A percentile compares a stretch with the other conserved stretches of the same genome.
Evolutionary conservation across 495 filamentous ascomycete genomes (phyloP).

Genomic region (Xylaria telfairii): DNA sequence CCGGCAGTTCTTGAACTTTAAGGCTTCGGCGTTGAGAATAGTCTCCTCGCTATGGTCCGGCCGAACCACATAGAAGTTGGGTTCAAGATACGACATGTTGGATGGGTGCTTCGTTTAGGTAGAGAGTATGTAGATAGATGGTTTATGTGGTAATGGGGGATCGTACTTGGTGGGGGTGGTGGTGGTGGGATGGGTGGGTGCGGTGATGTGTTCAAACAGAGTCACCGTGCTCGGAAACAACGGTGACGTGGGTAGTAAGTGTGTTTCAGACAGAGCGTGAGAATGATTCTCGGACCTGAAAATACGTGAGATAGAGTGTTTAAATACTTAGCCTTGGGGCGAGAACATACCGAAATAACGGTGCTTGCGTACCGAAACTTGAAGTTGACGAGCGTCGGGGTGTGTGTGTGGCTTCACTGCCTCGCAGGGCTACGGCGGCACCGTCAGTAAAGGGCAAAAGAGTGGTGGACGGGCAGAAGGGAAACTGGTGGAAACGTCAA

Average conservation of each 20-base stretch:
- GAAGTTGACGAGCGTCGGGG: neutral
- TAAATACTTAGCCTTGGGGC: neutral
- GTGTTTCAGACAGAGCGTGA: neutral
- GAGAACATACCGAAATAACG: neutral
- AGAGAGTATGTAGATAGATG: neutral
- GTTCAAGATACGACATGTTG: neutral
- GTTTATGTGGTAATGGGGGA: neutral
- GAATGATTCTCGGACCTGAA: neutral
- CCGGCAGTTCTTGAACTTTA: too few relatives aligned
- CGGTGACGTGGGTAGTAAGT: neutral
- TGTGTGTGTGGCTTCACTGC: neutral
- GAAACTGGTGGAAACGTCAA: neutral
- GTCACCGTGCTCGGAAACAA: neutral
- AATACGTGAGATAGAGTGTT: neutral
- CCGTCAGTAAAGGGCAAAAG: neutral
- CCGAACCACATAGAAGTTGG: neutral
- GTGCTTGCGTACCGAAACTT: neutral
- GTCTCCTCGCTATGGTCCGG: too few relatives aligned
- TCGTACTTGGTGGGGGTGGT: neutral
- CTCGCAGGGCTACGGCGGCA: neutral
- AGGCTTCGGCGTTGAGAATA: too few relatives aligned
- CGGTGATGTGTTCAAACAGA: neutral
- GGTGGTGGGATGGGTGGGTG: neutral
- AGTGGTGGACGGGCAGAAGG: too few relatives aligned
- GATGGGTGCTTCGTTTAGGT: neutral